Percentiles rank a stretch among this genome's conserved stretches.
Evolutionary conservation across 768 basidiomycete species (phyloP).

Genomic region (Calocybe cyanea): DNA sequence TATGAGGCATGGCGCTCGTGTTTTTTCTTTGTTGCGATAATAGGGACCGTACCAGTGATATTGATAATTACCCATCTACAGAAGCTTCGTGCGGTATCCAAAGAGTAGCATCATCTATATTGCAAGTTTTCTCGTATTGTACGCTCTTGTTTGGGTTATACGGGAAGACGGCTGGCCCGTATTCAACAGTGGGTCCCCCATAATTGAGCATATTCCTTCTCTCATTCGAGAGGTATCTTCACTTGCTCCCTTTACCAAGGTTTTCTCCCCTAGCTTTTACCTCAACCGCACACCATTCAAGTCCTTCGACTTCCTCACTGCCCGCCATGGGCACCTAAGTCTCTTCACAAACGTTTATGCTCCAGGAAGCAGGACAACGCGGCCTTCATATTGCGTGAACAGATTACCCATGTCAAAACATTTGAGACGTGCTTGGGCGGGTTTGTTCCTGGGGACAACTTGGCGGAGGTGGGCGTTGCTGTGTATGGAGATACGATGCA

Average conservation of each 20-base stretch:
- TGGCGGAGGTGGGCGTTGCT: conserved; percentile 34
- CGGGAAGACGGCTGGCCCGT: conserved; percentile 37
- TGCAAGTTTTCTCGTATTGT: background rate
- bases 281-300: conserved; percentile 37
- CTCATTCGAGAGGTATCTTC: conserved; percentile 27
- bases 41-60: no score
- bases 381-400: conserved; percentile 33
- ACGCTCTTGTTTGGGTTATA: conserved; percentile 36
- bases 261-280: conserved; percentile 31
- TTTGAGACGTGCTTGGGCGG: conserved; percentile 31
- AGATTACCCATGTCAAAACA: conserved; percentile 31
- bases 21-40: no score
- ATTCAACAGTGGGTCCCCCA: conserved; percentile 28
- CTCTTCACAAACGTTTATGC: conserved; percentile 32
- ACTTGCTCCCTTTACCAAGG: conserved; percentile 21
- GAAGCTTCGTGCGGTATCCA: no score
- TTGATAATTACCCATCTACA: no score
- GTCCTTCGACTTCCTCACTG: conserved; percentile 28
- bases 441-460: conserved; percentile 25
- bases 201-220: conserved; percentile 26
- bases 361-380: conserved; percentile 35
- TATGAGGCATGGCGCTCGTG: no score
- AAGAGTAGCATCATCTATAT: no score
- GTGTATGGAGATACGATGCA: conserved; percentile 33
- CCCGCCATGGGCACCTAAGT: conserved; percentile 26